Conservation (phyloP, 352 stramenopile species). For the Pythium periplocum region DNA sequence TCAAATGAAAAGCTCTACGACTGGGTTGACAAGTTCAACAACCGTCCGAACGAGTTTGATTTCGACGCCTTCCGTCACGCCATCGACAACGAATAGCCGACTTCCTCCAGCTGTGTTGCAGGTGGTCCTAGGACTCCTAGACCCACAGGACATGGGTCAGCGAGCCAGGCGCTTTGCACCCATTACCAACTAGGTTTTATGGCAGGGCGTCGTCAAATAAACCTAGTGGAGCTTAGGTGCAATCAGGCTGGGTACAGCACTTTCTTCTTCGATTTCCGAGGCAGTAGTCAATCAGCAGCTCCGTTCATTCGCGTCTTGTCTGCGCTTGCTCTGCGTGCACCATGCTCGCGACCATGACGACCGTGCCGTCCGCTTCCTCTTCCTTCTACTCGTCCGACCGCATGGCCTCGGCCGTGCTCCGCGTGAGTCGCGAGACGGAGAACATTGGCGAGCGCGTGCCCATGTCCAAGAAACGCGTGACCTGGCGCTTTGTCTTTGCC, state of each 20-base stretch:
- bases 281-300: too few relatives aligned
- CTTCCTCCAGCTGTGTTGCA: too few relatives aligned
- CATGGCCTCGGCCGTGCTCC: conserved; percentile 30
- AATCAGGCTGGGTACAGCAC: too few relatives aligned
- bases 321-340: not conserved
- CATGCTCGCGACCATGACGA: conserved; percentile 10
- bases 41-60: conserved; percentile 77
- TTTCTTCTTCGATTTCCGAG: too few relatives aligned
- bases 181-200: too few relatives aligned
- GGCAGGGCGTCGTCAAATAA: too few relatives aligned
- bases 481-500: conserved; percentile 77
- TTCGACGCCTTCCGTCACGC: conserved; percentile 68
- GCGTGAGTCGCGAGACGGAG: conserved; percentile 67
- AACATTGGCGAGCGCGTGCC: conserved; percentile 79
- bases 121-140: too few relatives aligned
- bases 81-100: conserved; percentile 4
- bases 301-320: too few relatives aligned
- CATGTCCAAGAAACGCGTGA: conserved; percentile 82
- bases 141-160: too few relatives aligned
- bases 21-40: conserved; percentile 84
- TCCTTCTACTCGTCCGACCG: not conserved
- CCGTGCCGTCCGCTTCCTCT: not conserved
- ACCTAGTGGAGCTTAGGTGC: too few relatives aligned
- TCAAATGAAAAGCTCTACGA: conserved; percentile 58
- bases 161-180: too few relatives aligned